A percentile compares a stretch with the other conserved stretches of the same genome.
Conservation (phyloP, 2,329 filamentous ascomycete species). For the Dryadomyces quercivorus region DNA sequence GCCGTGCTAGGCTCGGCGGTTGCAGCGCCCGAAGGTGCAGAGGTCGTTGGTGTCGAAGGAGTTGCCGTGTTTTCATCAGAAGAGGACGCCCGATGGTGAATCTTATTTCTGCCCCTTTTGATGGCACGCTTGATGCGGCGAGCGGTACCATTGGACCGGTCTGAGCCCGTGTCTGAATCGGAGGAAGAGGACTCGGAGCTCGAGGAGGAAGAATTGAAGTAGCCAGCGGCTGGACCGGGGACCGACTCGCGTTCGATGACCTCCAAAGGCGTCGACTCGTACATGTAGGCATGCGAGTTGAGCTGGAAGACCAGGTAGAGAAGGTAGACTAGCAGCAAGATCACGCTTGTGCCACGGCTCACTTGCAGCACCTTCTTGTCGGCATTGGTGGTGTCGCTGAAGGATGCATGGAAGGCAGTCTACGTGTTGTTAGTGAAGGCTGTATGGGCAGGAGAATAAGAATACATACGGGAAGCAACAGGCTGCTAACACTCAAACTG, state of each 20-base stretch:
- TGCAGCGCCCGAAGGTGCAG: not conserved
- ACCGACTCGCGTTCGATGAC: constrained; percentile 50
- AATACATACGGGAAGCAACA: constrained; percentile 16
- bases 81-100: constrained; percentile 30
- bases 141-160: constrained; percentile 31
- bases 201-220: constrained; percentile 41
- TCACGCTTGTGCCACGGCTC: constrained; percentile 65
- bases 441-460: not conserved
- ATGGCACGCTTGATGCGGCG: constrained; percentile 55
- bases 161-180: constrained; percentile 41
- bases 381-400: constrained; percentile 42
- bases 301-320: constrained; percentile 69
- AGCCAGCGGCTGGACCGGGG: constrained; percentile 54
- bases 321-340: constrained; percentile 59
- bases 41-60: not conserved
- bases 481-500: constrained; percentile 43
- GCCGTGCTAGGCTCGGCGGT: not conserved
- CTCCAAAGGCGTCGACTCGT: constrained; percentile 58
- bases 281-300: constrained; percentile 55
- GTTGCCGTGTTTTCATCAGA: not conserved
- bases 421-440: constrained; percentile 10
- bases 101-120: constrained; percentile 42
- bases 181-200: constrained; percentile 37
- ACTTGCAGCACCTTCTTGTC: constrained; percentile 55
- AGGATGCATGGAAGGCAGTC: constrained; percentile 55